These are phyloP conservation scores for Pestalotiopsis sp. DNA, from an alignment of 2,329 filamentous ascomycete species.

Conservation along the genomic window DNA sequence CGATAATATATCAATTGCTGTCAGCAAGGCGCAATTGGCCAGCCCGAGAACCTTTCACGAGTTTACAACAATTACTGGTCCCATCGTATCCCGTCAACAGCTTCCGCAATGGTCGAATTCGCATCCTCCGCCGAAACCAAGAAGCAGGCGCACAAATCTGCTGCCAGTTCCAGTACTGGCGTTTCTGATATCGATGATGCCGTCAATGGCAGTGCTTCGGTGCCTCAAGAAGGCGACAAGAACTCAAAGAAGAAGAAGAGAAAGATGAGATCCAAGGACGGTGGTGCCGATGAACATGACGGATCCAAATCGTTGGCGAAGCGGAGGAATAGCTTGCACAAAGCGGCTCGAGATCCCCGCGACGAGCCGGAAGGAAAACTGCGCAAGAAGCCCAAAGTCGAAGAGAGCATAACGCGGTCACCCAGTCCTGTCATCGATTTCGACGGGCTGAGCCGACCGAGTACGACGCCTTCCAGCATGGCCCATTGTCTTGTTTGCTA, in stretches of 20 bases:
- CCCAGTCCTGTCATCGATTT: slow-evolving; percentile 61
- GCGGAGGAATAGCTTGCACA: slow-evolving; percentile 56
- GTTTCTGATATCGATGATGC: slow-evolving; percentile 32
- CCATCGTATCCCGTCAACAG: background rate
- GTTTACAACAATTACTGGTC: too few relatives aligned
- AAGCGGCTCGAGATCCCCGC: slow-evolving; percentile 60
- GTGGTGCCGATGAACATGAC: slow-evolving; percentile 31
- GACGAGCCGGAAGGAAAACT: slow-evolving; percentile 46
- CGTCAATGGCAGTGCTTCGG: slow-evolving; percentile 22
- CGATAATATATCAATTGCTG: background rate
- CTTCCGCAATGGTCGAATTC: slow-evolving; percentile 29
- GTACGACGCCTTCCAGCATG: slow-evolving; percentile 33
- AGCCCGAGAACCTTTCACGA: background rate
- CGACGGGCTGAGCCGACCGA: slow-evolving; percentile 61
- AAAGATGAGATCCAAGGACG: slow-evolving; percentile 26
- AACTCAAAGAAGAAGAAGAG: slow-evolving; percentile 33
- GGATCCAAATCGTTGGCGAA: slow-evolving; percentile 31
- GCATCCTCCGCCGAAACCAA: slow-evolving; percentile 15
- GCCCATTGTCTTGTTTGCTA: slow-evolving; percentile 13
- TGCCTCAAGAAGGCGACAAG: slow-evolving; percentile 24
- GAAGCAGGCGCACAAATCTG: slow-evolving; percentile 17
- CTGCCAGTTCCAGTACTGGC: slow-evolving; percentile 19
- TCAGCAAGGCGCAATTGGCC: background rate
- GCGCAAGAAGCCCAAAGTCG: slow-evolving; percentile 33
- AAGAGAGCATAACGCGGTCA: slow-evolving; percentile 38